Evolutionary conservation across 768 basidiomycete species (phyloP).

Genomic region (Amanita fuliginea): DNA sequence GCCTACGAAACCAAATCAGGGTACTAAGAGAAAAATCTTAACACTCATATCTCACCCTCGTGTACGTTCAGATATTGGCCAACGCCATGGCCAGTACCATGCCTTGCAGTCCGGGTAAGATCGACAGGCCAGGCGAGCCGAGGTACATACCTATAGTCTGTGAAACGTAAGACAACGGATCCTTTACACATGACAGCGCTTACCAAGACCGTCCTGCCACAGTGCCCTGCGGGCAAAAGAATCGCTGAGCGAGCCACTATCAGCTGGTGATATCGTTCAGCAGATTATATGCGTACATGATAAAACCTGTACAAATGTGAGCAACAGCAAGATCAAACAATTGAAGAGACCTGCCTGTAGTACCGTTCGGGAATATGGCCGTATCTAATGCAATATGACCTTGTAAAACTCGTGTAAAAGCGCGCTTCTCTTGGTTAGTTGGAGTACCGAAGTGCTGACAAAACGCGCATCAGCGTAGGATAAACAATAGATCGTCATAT

Average conservation of each 20-base stretch:
- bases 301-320: slow-evolving; percentile 28
- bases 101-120: slow-evolving; percentile 30
- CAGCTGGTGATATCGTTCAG: background rate
- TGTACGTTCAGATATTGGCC: slow-evolving; percentile 94
- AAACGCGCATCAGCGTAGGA: background rate
- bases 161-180: slow-evolving; percentile 4
- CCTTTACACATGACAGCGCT: slow-evolving; percentile 12
- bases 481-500: background rate
- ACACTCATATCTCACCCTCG: slow-evolving; percentile 38
- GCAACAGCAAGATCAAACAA: background rate
- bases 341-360: slow-evolving; percentile 44
- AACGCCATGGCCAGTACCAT: slow-evolving; percentile 92
- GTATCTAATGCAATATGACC: slow-evolving; percentile 87
- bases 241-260: slow-evolving; percentile 54
- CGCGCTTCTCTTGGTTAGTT: slow-evolving; percentile 68
- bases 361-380: slow-evolving; percentile 72
- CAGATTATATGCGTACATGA: slow-evolving; percentile 29
- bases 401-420: slow-evolving; percentile 87
- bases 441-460: slow-evolving; percentile 81
- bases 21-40: background rate
- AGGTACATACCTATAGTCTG: slow-evolving; percentile 44
- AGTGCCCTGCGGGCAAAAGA: slow-evolving; percentile 67
- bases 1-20: slow-evolving; percentile 16
- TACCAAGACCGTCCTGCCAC: slow-evolving; percentile 85
- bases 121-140: background rate